Conservation (phyloP, 2,329 filamentous ascomycete species). For the Cordyceps pruinosa region DNA sequence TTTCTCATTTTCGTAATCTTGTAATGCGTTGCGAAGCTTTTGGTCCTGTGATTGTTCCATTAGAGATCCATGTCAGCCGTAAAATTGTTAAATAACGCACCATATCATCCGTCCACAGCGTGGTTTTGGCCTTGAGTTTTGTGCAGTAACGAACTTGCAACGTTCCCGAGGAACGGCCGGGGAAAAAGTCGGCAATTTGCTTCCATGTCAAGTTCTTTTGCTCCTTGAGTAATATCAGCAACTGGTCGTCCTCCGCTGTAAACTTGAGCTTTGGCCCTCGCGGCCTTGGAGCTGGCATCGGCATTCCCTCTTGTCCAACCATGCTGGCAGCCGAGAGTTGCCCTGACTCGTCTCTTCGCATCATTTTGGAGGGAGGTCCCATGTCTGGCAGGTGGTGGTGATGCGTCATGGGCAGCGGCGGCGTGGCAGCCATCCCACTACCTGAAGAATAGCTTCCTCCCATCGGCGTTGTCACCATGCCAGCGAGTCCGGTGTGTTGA, state of each 20-base stretch:
- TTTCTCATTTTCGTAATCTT: constrained; percentile 84
- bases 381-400: constrained; percentile 76
- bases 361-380: constrained; percentile 60
- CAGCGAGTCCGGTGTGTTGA: constrained; percentile 48
- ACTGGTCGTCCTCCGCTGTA: constrained; percentile 81
- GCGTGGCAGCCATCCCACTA: constrained; percentile 17
- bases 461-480: constrained; percentile 47
- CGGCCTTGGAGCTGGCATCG: constrained; percentile 69
- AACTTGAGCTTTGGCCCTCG: constrained; percentile 90
- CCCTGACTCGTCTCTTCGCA: constrained; percentile 49
- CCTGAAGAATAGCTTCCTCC: constrained; percentile 41
- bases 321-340: constrained; percentile 66
- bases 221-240: constrained; percentile 86
- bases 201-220: constrained; percentile 95
- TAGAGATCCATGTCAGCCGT: background rate
- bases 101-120: constrained; percentile 88
- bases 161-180: constrained; percentile 81
- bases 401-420: constrained; percentile 31
- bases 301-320: constrained; percentile 83
- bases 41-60: constrained; percentile 52
- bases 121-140: constrained; percentile 89
- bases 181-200: constrained; percentile 95
- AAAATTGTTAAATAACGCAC: constrained; percentile 48
- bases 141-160: constrained; percentile 92
- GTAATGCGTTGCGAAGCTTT: constrained; percentile 67